Evolutionary conservation across 2,329 filamentous ascomycete genomes (phyloP).

Genomic region (Chaetomiaceae sp.): DNA sequence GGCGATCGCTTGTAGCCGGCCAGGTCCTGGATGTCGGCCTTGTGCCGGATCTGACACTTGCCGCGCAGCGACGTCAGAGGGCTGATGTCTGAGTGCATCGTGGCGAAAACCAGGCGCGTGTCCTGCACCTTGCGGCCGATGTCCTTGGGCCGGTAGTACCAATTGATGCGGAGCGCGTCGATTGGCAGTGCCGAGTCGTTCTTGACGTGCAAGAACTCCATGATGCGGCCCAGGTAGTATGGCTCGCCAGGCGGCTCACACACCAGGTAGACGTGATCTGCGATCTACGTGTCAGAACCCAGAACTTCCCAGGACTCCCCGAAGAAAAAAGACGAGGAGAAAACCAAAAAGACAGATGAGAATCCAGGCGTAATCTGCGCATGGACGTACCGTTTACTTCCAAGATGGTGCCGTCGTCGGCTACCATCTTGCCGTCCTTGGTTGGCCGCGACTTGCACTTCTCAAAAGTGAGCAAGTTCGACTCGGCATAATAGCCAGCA

Average conservation of each 20-base stretch:
- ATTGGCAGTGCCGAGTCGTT: slow-evolving; percentile 68
- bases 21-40: slow-evolving; percentile 74
- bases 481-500: slow-evolving; percentile 51
- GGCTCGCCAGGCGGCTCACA: slow-evolving; percentile 97
- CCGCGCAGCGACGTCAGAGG: slow-evolving; percentile 87
- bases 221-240: slow-evolving; percentile 94
- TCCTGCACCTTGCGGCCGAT: slow-evolving; percentile 89
- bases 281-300: slow-evolving; percentile 19
- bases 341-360: slow-evolving; percentile 15
- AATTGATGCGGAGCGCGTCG: slow-evolving; percentile 88
- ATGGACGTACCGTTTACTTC: slow-evolving; percentile 81
- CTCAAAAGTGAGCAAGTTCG: slow-evolving; percentile 87
- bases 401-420: slow-evolving; percentile 84
- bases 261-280: slow-evolving; percentile 84
- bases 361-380: too few relatives aligned
- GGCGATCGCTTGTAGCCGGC: slow-evolving; percentile 78
- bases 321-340: slow-evolving; percentile 1
- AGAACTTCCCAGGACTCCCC: not conserved
- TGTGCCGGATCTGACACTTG: slow-evolving; percentile 86
- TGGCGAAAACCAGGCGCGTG: slow-evolving; percentile 85
- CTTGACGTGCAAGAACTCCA: slow-evolving; percentile 88
- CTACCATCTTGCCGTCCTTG: slow-evolving; percentile 70
- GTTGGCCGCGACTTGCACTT: slow-evolving; percentile 56
- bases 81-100: slow-evolving; percentile 97
- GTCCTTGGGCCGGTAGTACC: slow-evolving; percentile 96